Evolutionary conservation across 495 filamentous ascomycete genomes (phyloP).

Genomic region (Rusavskia elegans): DNA sequence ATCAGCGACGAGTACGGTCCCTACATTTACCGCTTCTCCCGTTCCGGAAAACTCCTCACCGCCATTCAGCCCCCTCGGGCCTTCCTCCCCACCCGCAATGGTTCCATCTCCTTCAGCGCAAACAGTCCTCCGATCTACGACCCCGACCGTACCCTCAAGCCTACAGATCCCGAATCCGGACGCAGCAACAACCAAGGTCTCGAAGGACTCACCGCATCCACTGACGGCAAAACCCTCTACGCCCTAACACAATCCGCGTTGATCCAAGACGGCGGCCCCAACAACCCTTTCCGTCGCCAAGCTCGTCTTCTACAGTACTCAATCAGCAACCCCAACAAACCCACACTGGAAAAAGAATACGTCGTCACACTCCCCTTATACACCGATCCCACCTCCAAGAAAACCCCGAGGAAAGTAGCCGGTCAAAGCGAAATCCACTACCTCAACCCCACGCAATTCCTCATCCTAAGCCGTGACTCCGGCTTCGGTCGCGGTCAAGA

Average conservation of each 20-base stretch:
- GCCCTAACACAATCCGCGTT: slow-evolving; percentile 53
- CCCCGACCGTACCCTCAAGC: slow-evolving; percentile 23
- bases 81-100: slow-evolving; percentile 50
- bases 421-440: slow-evolving; percentile 57
- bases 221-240: slow-evolving; percentile 50
- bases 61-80: slow-evolving; percentile 56
- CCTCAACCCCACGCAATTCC: slow-evolving; percentile 46
- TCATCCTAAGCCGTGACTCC: slow-evolving; percentile 56
- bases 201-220: slow-evolving; percentile 50
- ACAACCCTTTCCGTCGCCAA: slow-evolving; percentile 35
- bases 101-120: slow-evolving; percentile 38
- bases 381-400: slow-evolving; percentile 24
- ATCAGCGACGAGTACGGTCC: slow-evolving; percentile 70
- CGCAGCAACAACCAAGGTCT: slow-evolving; percentile 66
- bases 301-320: slow-evolving; percentile 51
- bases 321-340: slow-evolving; percentile 20
- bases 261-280: slow-evolving; percentile 47
- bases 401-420: slow-evolving; percentile 31
- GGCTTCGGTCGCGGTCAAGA: slow-evolving; percentile 40
- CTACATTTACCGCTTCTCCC: slow-evolving; percentile 53
- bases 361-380: slow-evolving; percentile 51
- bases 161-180: slow-evolving; percentile 43
- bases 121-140: slow-evolving; percentile 48
- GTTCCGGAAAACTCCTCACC: slow-evolving; percentile 39
- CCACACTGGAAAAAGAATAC: slow-evolving; percentile 30